Percentiles rank a stretch among this genome's conserved stretches.
Evolutionary conservation across 148 eudicot species (phyloP).

Genomic region (Nyssa sinensis): DNA sequence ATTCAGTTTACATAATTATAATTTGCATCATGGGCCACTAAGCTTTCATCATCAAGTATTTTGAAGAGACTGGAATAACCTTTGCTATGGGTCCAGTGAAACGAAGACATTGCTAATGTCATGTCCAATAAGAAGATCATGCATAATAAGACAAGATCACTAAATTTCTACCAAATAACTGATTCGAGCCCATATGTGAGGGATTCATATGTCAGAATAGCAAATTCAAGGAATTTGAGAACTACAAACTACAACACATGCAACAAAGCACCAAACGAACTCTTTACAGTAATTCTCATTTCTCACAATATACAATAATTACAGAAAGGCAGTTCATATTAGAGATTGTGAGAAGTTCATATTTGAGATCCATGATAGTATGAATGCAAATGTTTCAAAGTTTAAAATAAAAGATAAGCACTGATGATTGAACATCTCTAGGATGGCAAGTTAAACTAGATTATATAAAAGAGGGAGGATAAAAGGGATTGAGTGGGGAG

Average conservation of each 20-base stretch:
- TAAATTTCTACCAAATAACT: neutral
- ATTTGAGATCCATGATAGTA: neutral
- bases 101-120: neutral
- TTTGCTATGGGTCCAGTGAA: too few species aligned
- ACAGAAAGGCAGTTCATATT: neutral
- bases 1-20: too few species aligned
- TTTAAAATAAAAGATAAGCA: neutral
- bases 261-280: neutral
- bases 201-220: neutral
- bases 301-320: neutral
- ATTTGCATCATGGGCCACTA: too few species aligned
- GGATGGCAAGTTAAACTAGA: constrained; percentile 2
- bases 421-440: neutral
- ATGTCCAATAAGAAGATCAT: neutral
- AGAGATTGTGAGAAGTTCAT: neutral
- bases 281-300: neutral
- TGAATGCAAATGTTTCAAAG: neutral
- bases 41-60: too few species aligned
- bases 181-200: neutral
- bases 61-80: too few species aligned
- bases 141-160: neutral
- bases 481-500: constrained; percentile 7
- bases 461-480: neutral
- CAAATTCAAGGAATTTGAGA: neutral
- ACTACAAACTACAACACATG: neutral